Percentiles rank a stretch among this genome's conserved stretches.
phyloP scores from a whole-genome alignment of 805 yeast genomes.

The Ogataea paradorogensis region DNA sequence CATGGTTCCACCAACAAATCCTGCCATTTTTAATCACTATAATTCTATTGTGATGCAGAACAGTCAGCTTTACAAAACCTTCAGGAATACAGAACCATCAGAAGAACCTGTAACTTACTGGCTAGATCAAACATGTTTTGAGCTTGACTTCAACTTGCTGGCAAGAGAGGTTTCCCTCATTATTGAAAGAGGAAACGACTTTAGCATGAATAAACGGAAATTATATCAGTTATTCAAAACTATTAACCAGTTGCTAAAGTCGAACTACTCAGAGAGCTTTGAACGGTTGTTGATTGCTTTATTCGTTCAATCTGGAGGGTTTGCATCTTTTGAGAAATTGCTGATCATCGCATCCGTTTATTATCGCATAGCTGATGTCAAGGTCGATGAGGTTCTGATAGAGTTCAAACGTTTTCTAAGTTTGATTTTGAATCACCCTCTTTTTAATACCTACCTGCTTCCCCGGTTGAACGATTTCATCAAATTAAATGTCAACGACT shows the following conservation, averaged over 20 bases:
- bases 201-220: conserved; percentile 22
- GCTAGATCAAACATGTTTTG: conserved; percentile 15
- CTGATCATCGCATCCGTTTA: conserved; percentile 19
- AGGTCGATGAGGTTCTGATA: conserved; percentile 24
- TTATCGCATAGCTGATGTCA: conserved; percentile 11
- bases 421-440: conserved; percentile 24
- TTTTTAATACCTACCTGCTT: conserved; percentile 25
- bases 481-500: conserved; percentile 31
- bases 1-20: conserved; percentile 18
- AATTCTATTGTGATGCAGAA: conserved; percentile 21
- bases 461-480: conserved; percentile 30
- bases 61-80: conserved; percentile 16
- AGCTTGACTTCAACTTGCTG: conserved; percentile 25
- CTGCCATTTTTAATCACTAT: conserved; percentile 19
- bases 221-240: conserved; percentile 27
- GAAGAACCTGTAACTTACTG: conserved; percentile 8
- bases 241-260: conserved; percentile 25
- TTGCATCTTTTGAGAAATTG: conserved; percentile 16
- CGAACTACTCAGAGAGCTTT: conserved; percentile 9
- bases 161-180: conserved; percentile 19
- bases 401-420: conserved; percentile 32
- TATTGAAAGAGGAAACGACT: conserved; percentile 24
- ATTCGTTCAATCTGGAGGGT: conserved; percentile 7
- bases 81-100: conserved; percentile 1
- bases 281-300: conserved; percentile 13